Evolutionary conservation across 2,329 filamentous ascomycete genomes (phyloP), one percentile per base, ranked within the genome.

Genomic region (Fusarium sp.): DNA sequence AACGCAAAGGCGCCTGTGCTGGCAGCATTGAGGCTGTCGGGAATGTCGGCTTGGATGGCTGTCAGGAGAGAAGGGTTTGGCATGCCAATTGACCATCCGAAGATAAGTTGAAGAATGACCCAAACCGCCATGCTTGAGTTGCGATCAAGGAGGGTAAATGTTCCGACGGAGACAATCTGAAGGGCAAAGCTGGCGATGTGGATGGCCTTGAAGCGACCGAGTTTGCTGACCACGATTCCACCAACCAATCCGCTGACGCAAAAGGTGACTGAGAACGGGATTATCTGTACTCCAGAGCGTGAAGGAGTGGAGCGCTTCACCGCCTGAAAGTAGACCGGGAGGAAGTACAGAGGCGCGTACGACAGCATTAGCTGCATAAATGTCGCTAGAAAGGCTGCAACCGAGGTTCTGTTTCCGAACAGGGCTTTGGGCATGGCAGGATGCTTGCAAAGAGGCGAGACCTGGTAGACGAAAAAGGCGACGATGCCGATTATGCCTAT

Each of bases 241-340:
- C 52, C 52, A 2, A 57, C 3, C n/a, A 57, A 18, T 5, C 52
- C 31, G 3, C 52, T 57, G 6, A 57, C 52, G 8, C 52, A 57
- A 11, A 37, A 57, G 31, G 52, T 24, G 31, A 24, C 52, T 3
- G 52, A 57, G 31, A 58, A 39, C 0, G 69, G 74, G 65, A 85
- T 78, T 4, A 84, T 39, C 31, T 80, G 66, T 22, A 84, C 74
- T 1, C 81, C 84, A 0, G 83, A 77, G 0, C 79, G 75, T 0
- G 75, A 71, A 0, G 86, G 81, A 0, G 80, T 76, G 5, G 80
- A 77, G 3, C 73, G 74, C 1, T 81, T 78, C 0, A 88, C 84
- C 4, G 79, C 82, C 62, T 88, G 86, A 70, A 88, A 88, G 75
- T 87, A 88, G 11, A 88, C 76, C 0, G 86, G 85, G 0, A 87